Percentiles rank a stretch among this genome's conserved stretches.
Conservation (phyloP, 2,329 filamentous ascomycete species). For the Hypoxylon sp. region DNA sequence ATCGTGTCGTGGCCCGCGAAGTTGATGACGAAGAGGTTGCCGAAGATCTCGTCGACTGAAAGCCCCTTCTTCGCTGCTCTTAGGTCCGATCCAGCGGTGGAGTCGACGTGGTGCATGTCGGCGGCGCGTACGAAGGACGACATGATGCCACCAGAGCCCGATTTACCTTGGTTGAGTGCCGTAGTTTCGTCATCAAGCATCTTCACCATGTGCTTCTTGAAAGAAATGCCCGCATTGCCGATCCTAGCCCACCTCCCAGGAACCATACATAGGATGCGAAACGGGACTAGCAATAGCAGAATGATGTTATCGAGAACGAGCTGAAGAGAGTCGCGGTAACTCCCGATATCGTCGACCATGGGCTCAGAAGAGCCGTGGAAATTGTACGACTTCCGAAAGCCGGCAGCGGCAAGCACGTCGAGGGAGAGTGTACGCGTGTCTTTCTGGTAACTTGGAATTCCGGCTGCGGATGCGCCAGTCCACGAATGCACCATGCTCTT, state of each 20-base stretch:
- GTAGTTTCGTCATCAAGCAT: slow-evolving; percentile 37
- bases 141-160: slow-evolving; percentile 39
- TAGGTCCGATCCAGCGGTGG: neutral
- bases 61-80: slow-evolving; percentile 30
- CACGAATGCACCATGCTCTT: slow-evolving; percentile 37
- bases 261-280: slow-evolving; percentile 20
- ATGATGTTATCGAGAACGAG: slow-evolving; percentile 41
- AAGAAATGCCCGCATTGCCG: slow-evolving; percentile 32
- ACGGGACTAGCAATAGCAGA: slow-evolving; percentile 37
- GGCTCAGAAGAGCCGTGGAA: slow-evolving; percentile 34
- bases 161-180: slow-evolving; percentile 26
- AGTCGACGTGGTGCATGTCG: slow-evolving; percentile 6
- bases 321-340: slow-evolving; percentile 41
- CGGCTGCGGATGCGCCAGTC: slow-evolving; percentile 2
- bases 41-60: slow-evolving; percentile 35
- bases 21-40: slow-evolving; percentile 44
- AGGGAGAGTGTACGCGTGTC: slow-evolving; percentile 42
- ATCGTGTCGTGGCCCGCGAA: slow-evolving; percentile 45
- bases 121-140: slow-evolving; percentile 35
- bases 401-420: slow-evolving; percentile 42
- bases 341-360: slow-evolving; percentile 13
- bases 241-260: slow-evolving; percentile 26
- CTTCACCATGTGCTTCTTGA: slow-evolving; percentile 37
- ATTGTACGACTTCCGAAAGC: slow-evolving; percentile 38
- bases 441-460: slow-evolving; percentile 30